Evolutionary conservation across 1,139 yeast genomes (phyloP).

Genomic region (Suhomyces terraborum): DNA sequence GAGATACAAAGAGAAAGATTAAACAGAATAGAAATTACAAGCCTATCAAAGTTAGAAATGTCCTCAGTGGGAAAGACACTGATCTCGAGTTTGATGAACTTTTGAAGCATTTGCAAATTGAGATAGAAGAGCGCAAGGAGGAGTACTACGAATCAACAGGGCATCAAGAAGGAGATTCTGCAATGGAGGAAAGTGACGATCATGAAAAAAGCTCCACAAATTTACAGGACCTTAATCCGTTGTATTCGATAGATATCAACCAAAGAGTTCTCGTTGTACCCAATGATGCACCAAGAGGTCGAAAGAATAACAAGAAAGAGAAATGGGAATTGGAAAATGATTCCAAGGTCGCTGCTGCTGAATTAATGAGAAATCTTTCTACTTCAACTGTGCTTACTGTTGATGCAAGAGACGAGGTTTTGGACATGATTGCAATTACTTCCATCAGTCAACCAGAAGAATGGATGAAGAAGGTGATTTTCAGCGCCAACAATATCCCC

Average conservation of each 20-base stretch:
- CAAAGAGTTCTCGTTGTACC: constrained; percentile 65
- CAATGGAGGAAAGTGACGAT: constrained; percentile 21
- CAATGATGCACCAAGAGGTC: constrained; percentile 71
- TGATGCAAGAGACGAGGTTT: constrained; percentile 79
- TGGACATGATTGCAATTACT: constrained; percentile 78
- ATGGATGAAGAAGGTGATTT: constrained; percentile 85
- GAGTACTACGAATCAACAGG: neutral
- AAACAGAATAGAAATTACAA: constrained; percentile 46
- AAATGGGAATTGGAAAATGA: constrained; percentile 80
- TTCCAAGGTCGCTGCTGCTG: constrained; percentile 61
- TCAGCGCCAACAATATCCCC: constrained; percentile 57
- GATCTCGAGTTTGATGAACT: constrained; percentile 75
- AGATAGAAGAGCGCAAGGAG: constrained; percentile 31
- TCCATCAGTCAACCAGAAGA: constrained; percentile 80
- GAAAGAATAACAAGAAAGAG: constrained; percentile 74
- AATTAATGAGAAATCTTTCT: constrained; percentile 55
- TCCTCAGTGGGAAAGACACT: constrained; percentile 58
- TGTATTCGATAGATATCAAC: constrained; percentile 43
- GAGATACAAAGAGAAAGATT: constrained; percentile 44
- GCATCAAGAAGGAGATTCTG: neutral
- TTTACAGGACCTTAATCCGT: constrained; percentile 26
- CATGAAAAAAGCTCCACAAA: constrained; percentile 8
- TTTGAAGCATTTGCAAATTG: constrained; percentile 47
- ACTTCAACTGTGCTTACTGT: constrained; percentile 71
- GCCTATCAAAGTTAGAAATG: constrained; percentile 70